Evolutionary conservation across 2,329 filamentous ascomycete species (phyloP).

Genomic region (Monilinia polystroma): DNA sequence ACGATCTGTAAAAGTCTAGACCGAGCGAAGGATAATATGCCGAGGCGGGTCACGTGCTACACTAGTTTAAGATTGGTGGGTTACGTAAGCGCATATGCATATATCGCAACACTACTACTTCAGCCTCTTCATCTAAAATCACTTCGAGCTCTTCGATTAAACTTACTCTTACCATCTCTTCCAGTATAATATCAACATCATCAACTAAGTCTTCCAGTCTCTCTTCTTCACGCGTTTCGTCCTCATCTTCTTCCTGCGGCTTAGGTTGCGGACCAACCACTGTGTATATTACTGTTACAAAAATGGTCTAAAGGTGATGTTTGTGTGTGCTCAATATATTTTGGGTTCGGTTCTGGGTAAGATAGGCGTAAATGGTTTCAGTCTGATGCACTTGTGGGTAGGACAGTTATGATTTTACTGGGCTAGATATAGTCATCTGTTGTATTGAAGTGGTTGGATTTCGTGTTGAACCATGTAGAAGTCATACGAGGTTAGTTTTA

Average conservation of each 20-base stretch:
- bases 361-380: neutral
- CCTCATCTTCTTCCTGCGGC: conserved; percentile 6
- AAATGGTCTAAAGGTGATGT: neutral
- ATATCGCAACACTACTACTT: no score
- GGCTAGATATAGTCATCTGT: neutral
- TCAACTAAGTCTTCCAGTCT: neutral
- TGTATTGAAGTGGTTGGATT: neutral
- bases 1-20: no score
- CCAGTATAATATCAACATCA: neutral
- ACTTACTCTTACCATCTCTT: neutral
- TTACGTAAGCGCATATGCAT: no score
- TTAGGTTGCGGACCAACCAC: neutral
- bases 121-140: neutral
- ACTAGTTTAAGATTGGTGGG: no score
- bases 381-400: neutral
- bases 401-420: neutral
- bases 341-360: neutral
- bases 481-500: neutral
- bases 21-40: no score
- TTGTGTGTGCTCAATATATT: neutral
- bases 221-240: neutral
- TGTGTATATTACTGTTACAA: conserved; percentile 13
- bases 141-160: neutral
- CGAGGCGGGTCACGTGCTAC: no score
- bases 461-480: neutral